These are phyloP conservation scores for Puccinia coronata DNA, from an alignment of 1,284 basidiomycete genomes.

Conservation along the genomic window DNA sequence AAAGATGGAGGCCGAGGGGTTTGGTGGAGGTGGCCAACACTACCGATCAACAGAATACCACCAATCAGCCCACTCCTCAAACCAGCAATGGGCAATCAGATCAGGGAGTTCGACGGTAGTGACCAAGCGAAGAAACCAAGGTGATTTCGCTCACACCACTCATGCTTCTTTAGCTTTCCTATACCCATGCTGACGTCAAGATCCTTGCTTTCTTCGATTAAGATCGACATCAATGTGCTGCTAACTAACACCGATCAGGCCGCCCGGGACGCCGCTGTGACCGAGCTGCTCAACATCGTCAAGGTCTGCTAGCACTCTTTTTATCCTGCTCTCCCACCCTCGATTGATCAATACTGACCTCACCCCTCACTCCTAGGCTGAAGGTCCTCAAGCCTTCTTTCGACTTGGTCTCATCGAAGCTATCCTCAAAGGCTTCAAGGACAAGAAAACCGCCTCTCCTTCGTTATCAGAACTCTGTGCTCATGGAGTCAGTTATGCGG, in stretches of 20 bases:
- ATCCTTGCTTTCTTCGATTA: neutral
- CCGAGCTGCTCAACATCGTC: conserved; percentile 61
- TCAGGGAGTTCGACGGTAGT: too few relatives aligned
- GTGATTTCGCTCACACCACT: neutral
- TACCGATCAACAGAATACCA: too few relatives aligned
- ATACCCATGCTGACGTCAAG: neutral
- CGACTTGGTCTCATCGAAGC: conserved; percentile 77
- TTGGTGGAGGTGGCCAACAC: too few relatives aligned
- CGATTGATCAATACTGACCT: neutral
- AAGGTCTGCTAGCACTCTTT: conserved; percentile 54
- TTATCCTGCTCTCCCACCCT: neutral
- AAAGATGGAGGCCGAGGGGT: too few relatives aligned
- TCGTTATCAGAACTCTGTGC: conserved; percentile 71
- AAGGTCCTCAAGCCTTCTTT: conserved; percentile 79
- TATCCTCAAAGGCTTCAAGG: conserved; percentile 76
- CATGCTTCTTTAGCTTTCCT: neutral
- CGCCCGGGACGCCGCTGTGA: conserved; percentile 57
- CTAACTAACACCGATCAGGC: conserved; percentile 58
- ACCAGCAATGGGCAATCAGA: too few relatives aligned
- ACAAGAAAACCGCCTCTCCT: conserved; percentile 82
- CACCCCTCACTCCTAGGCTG: conserved; percentile 56
- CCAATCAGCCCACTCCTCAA: too few relatives aligned
- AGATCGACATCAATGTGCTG: conserved; percentile 59
- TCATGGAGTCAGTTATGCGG: conserved; percentile 75
- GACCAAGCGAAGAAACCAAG: conserved; percentile 38